Base-by-base conservation (phyloP, 306 rosid species). In the Quercus robur region DNA sequence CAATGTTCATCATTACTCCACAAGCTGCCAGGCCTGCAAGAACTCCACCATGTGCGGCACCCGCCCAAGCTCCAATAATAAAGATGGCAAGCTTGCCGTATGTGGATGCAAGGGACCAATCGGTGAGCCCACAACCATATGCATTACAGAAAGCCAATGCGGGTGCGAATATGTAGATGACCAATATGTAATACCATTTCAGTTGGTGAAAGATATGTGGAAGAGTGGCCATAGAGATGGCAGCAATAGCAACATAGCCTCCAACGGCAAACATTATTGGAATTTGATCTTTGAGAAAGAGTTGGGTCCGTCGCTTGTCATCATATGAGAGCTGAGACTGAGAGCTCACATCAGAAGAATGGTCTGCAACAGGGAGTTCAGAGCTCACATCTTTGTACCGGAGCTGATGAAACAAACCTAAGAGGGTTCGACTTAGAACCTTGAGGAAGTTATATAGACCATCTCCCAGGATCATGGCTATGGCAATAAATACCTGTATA, bases 1-100 rank as follows among this genome's bases (percentile, higher is more conserved):
- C 78, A 25, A 75, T 75, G 58, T 58, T 75, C 78, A 75, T 75
- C 71, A 75, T 75, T 3, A 75, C 78, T 14, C 78, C 78, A 75
- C 78, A 75, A 30, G 78, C 71, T 21, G 78, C 78, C 2, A 75
- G 71, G 18, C 78, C 78, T 21, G 78, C 78, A 21, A 75, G 9
- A 5, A 75, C 78, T 25, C 78, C 78, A 12, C 59, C 78, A 44
- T 61, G 71, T n/a, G 56, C 10, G 0, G 56, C 44, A 35, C 78
- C 78, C 0, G 70, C 78, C 78, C 78, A 75, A 3, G 71, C 71
- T 12, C 78, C 70, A 46, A 75, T 59, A 1, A 0, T 61, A 20
- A 75, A 59, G 70, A 75, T 75, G 57, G 71, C 78, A 14, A 75
- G 78, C 41, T 58, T 75, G 1, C 78, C 78, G 46, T 75, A 75